Evolutionary conservation across 202 grass and related monocot species (phyloP).

Genomic region (Brachypodium distachyon): DNA sequence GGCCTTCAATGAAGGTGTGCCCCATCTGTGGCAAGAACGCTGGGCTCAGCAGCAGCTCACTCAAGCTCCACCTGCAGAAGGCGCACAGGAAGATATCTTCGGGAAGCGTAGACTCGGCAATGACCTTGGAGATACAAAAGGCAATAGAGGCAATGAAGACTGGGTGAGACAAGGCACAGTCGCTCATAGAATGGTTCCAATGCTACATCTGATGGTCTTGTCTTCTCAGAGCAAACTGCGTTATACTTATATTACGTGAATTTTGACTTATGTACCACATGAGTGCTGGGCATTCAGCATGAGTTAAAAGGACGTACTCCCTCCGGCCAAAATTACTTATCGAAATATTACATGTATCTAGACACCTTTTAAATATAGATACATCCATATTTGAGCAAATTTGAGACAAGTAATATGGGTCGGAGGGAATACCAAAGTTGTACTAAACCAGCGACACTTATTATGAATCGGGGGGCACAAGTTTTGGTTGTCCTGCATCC

Average conservation of each 20-base stretch:
- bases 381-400: too few species aligned
- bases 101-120: conserved; percentile 70
- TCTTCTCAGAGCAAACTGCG: not conserved
- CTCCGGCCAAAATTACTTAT: too few species aligned
- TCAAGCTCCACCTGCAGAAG: conserved; percentile 88
- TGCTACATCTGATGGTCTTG: not conserved
- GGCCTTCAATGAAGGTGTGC: conserved; percentile 72
- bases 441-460: too few species aligned
- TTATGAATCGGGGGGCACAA: too few species aligned
- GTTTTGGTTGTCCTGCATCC: too few species aligned
- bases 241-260: not conserved
- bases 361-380: too few species aligned
- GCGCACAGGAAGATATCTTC: conserved; percentile 64
- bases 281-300: not conserved
- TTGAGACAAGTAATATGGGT: too few species aligned
- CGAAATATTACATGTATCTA: too few species aligned
- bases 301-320: not conserved
- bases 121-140: conserved; percentile 72
- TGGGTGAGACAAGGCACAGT: too few species aligned
- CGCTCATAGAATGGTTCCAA: too few species aligned
- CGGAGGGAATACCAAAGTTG: too few species aligned
- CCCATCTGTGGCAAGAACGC: conserved; percentile 82
- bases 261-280: not conserved
- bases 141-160: conserved; percentile 49
- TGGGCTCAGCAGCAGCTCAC: conserved; percentile 82